Base-by-base conservation (phyloP, 768 basidiomycete species). In the Mycena vitilis region DNA sequence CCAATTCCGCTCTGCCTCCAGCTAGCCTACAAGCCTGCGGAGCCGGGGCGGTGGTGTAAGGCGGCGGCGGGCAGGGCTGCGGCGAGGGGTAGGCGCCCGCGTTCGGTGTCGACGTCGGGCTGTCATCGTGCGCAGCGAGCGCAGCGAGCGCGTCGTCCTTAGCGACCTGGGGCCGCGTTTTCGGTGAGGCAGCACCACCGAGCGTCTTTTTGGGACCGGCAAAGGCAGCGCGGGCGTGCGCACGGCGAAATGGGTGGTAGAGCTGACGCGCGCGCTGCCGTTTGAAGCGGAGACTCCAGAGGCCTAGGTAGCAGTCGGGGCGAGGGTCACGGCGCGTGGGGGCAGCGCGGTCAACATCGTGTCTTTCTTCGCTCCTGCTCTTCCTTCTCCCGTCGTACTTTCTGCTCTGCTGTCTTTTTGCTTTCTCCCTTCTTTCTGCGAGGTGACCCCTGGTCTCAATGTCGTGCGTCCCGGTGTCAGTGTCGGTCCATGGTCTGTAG, bases 281-380 rank as follows among this genome's bases (percentile, higher is more conserved):
- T 20, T 34, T 18, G 55, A 45, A 5, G 65, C 65, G 40, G 57
- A 20, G 18, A 54, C 52, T 34, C 58, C 65, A 3, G 65, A n/a
- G n/a, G n/a, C n/a, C n/a, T n/a, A 47, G 9, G 58, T 54, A 9
- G 52, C 51, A n/a, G 58, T 60, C 18, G 65, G 58, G 30, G 20
- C 11, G 51, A 55, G 9, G 49, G 57, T 54, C 3, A 66, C 42
- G n/a, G n/a, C 8, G 38, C 64, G 64, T 11, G 55, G 37, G 38
- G 38, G 38, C 38, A 13, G 38, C 38, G 38, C 38, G 38, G 38
- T 40, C 8, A 40, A 13, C 13, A 40, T 13, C 13, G 38, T 13
- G 6, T 6, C 13, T 6, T 40, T 13, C 8, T 40, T 40, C n/a
- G n/a, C n/a, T n/a, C n/a, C n/a, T n/a, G n/a, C n/a, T n/a, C n/a